These are phyloP conservation scores for Hibiscus tridactylites DNA, from an alignment of 345 rosid genomes.

Conservation along the genomic window DNA sequence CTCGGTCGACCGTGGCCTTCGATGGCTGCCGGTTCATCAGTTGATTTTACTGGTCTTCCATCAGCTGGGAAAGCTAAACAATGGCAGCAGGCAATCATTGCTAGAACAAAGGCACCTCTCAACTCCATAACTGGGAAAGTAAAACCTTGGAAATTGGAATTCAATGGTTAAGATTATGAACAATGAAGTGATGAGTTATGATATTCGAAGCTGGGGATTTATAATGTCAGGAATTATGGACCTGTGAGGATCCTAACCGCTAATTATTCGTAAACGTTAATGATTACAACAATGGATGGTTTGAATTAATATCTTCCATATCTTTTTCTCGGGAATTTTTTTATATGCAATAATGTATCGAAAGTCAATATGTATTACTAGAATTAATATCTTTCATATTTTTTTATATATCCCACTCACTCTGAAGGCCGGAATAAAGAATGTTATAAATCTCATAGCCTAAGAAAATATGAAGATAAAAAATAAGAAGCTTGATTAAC, in stretches of 20 bases:
- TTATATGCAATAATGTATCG: too few species aligned
- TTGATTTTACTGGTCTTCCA: constrained; percentile 28
- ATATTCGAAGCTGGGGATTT: constrained; percentile 6
- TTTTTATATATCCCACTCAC: too few species aligned
- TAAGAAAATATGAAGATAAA: too few species aligned
- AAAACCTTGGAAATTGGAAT: background rate
- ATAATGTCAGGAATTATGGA: constrained; percentile 1
- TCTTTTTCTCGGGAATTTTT: too few species aligned
- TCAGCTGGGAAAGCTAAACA: constrained; percentile 15
- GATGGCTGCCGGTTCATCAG: background rate
- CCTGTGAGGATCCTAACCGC: constrained; percentile 3
- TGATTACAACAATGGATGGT: background rate
- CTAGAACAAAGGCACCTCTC: constrained; percentile 10
- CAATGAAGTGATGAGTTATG: background rate
- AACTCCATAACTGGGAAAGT: background rate
- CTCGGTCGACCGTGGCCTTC: background rate
- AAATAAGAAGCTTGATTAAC: too few species aligned
- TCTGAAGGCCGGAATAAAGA: too few species aligned
- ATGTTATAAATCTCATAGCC: too few species aligned
- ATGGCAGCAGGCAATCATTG: constrained; percentile 9
- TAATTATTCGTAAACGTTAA: background rate
- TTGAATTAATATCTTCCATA: background rate
- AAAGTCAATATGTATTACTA: too few species aligned
- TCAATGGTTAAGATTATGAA: background rate
- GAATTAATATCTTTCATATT: too few species aligned